Evolutionary conservation across 257 asterid species (phyloP).

Genomic region (Solanum clarkiae): DNA sequence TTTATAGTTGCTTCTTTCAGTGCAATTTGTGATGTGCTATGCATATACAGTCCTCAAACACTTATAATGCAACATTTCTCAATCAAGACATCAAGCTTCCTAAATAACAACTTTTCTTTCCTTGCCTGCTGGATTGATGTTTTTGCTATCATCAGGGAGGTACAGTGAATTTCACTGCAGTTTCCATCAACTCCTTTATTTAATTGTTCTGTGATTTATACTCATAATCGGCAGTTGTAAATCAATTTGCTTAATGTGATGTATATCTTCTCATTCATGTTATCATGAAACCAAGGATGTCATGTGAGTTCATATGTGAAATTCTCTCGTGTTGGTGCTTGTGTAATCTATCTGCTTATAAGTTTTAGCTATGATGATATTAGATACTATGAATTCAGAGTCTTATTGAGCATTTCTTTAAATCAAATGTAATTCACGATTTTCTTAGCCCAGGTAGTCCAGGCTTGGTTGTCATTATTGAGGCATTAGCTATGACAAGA

Average conservation of each 20-base stretch:
- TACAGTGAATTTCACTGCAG: slow-evolving; percentile 5
- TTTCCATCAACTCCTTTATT: background rate
- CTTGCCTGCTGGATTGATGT: slow-evolving; percentile 47
- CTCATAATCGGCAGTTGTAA: background rate
- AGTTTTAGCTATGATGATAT: background rate
- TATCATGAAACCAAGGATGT: background rate
- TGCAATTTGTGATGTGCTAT: slow-evolving; percentile 59
- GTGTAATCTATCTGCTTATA: background rate
- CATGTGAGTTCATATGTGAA: background rate
- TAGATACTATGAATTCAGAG: too few relatives aligned
- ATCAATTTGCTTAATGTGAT: background rate
- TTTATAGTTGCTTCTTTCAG: slow-evolving; percentile 46
- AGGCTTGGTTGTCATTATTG: too few relatives aligned
- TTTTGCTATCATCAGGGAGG: slow-evolving; percentile 71
- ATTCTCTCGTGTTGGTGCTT: background rate
- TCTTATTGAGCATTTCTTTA: too few relatives aligned
- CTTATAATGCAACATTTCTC: slow-evolving; percentile 75
- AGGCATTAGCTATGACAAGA: too few relatives aligned
- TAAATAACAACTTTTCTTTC: slow-evolving; percentile 32
- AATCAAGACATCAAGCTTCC: slow-evolving; percentile 75
- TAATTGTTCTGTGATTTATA: background rate
- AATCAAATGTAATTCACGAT: too few relatives aligned
- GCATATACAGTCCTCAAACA: slow-evolving; percentile 33
- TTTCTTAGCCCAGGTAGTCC: too few relatives aligned
- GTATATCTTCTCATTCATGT: background rate